A percentile compares a stretch with the other conserved stretches of the same genome.
Evolutionary conservation across 176 grass and related monocot species (phyloP).

Genomic region (Phragmites australis): DNA sequence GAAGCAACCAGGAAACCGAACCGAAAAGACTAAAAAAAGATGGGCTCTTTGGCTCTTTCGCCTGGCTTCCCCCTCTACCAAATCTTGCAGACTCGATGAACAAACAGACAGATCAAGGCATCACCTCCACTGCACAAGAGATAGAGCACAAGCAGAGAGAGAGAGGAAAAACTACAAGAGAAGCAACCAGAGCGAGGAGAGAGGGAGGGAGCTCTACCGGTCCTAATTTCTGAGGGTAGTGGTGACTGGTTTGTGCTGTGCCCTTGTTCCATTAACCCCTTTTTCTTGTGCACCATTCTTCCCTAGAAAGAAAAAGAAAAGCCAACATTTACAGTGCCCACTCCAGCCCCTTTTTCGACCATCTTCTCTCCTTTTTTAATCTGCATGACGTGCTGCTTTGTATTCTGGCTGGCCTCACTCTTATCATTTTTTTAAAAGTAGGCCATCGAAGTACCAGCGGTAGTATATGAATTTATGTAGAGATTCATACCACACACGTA

Average conservation of each 20-base stretch:
- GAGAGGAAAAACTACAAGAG: constrained; percentile 34
- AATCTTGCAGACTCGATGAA: constrained; percentile 33
- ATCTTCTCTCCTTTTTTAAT: no score
- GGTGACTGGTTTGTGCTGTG: constrained; percentile 17
- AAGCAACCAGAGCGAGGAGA: constrained; percentile 16
- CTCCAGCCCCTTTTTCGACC: background rate
- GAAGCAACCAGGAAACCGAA: constrained; percentile 51
- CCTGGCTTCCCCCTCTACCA: constrained; percentile 23
- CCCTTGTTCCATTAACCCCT: constrained; percentile 28
- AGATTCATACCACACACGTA: no score
- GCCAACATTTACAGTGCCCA: constrained; percentile 7
- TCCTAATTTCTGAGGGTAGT: constrained; percentile 44
- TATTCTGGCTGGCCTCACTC: background rate
- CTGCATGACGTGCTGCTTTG: background rate
- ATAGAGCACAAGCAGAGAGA: constrained; percentile 31
- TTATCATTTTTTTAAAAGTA: no score
- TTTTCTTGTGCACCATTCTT: background rate
- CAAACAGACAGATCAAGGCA: constrained; percentile 33
- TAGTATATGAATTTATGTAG: no score
- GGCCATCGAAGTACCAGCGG: no score
- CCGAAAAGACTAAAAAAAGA: constrained; percentile 32
- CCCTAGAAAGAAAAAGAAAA: constrained; percentile 16
- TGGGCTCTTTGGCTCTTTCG: constrained; percentile 6
- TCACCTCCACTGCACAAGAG: constrained; percentile 23
- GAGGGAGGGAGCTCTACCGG: constrained; percentile 42